Evolutionary conservation across 148 eudicot genomes (phyloP).

Genomic region (Rhododendron simsii): DNA sequence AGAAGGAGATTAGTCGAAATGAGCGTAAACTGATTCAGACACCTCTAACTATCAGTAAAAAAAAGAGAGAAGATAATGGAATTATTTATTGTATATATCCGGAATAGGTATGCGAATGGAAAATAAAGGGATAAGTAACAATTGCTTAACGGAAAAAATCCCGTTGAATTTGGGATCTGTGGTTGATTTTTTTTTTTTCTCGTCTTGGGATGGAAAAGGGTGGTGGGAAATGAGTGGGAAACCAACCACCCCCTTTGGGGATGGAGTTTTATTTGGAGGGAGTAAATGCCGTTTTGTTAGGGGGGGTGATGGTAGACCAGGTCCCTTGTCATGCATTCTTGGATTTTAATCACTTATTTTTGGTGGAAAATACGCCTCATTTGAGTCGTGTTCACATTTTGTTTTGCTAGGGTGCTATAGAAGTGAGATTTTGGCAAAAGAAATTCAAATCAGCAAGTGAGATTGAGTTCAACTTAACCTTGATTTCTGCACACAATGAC

Average conservation of each 20-base stretch:
- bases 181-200: not conserved
- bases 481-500: not conserved
- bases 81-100: not conserved
- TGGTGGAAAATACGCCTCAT: not conserved
- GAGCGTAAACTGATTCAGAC: not conserved
- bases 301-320: conserved; percentile 18
- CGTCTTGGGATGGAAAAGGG: not conserved
- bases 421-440: not conserved
- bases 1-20: too few species aligned
- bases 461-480: too few species aligned
- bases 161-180: conserved; percentile 20
- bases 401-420: not conserved
- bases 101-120: not conserved
- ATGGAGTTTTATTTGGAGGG: conserved; percentile 20
- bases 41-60: too few species aligned
- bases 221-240: conserved; percentile 15
- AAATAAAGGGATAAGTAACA: not conserved
- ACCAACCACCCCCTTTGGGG: conserved; percentile 15
- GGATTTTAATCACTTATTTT: not conserved
- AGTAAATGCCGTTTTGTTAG: conserved; percentile 33
- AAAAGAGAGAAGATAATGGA: not conserved
- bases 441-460: not conserved
- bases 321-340: conserved; percentile 5
- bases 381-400: not conserved
- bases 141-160: not conserved